Percentiles rank a stretch among this genome's conserved stretches.
Evolutionary conservation across 352 stramenopile genomes (phyloP).

Genomic region (Saprolegnia parasitica): DNA sequence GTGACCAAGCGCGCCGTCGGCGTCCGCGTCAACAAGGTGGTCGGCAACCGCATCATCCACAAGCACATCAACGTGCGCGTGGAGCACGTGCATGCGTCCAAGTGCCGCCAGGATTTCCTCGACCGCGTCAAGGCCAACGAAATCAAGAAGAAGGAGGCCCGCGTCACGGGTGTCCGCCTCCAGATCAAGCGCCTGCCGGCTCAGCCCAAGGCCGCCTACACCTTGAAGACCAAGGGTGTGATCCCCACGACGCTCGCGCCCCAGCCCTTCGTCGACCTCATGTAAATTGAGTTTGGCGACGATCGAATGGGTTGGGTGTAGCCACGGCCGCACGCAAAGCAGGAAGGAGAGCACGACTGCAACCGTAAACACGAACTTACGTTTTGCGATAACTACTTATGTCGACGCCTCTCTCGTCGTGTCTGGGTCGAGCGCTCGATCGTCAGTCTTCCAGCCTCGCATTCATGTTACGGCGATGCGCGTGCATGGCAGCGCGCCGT

Average conservation of each 20-base stretch:
- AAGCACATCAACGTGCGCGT: conserved; percentile 99
- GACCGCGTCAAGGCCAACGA: conserved; percentile 98
- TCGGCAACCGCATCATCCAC: conserved; percentile 97
- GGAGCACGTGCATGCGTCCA: conserved; percentile 98
- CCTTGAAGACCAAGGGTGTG: conserved; percentile 86
- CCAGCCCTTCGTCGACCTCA: conserved; percentile 97
- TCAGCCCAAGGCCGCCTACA: conserved; percentile 95
- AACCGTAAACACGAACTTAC: conserved; percentile 12
- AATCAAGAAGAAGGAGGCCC: conserved; percentile 95
- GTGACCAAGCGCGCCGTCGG: conserved; percentile 98
- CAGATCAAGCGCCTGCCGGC: conserved; percentile 94
- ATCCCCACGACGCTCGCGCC: conserved; percentile 96
- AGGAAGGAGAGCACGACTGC: conserved; percentile 12
- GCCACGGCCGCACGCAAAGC: background rate
- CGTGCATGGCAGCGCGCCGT: no score
- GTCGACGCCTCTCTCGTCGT: background rate
- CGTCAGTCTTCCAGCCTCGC: no score
- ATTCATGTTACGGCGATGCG: no score
- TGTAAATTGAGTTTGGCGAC: conserved; percentile 72
- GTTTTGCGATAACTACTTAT: conserved; percentile 17
- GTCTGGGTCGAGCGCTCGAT: no score
- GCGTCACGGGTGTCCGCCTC: conserved; percentile 83
- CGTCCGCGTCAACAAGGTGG: conserved; percentile 99
- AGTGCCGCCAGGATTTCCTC: conserved; percentile 98
- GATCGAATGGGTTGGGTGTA: background rate